Evolutionary conservation across 2,329 filamentous ascomycete species (phyloP).

Genomic region (Epicoccum sorghinum): DNA sequence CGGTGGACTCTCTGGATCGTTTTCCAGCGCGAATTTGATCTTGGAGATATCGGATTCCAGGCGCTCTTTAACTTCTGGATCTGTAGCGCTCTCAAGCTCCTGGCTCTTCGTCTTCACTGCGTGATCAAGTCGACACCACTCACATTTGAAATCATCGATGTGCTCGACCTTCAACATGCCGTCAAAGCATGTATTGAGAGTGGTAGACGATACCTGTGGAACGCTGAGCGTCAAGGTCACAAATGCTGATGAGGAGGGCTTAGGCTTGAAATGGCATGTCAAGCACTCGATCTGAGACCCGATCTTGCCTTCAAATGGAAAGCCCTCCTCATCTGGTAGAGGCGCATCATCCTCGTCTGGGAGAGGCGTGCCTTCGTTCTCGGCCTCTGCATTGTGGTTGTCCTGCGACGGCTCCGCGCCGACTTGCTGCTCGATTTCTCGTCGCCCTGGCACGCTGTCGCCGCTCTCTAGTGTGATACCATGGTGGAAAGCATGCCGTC

Average conservation of each 20-base stretch:
- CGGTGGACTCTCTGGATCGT: conserved; percentile 79
- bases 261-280: conserved; percentile 87
- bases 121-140: conserved; percentile 86
- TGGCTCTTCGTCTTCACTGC: conserved; percentile 69
- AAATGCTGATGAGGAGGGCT: conserved; percentile 81
- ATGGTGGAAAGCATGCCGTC: conserved; percentile 59
- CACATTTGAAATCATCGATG: conserved; percentile 97
- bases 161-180: conserved; percentile 92
- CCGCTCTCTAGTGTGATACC: conserved; percentile 26
- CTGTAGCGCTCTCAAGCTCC: conserved; percentile 58
- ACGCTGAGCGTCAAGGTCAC: conserved; percentile 92
- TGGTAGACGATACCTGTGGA: conserved; percentile 77
- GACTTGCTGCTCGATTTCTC: conserved; percentile 36
- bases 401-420: conserved; percentile 27
- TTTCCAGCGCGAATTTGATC: conserved; percentile 73
- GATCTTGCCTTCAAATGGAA: conserved; percentile 88
- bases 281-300: conserved; percentile 96
- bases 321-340: conserved; percentile 66
- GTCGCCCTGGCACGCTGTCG: conserved; percentile 26
- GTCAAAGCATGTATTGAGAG: conserved; percentile 88
- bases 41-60: conserved; percentile 66
- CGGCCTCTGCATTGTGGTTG: conserved; percentile 43
- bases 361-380: conserved; percentile 17
- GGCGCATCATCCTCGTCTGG: no score
- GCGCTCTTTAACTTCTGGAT: conserved; percentile 49